Evolutionary conservation across 2,329 filamentous ascomycete genomes (phyloP).

Genomic region (Sarocladium strictum): DNA sequence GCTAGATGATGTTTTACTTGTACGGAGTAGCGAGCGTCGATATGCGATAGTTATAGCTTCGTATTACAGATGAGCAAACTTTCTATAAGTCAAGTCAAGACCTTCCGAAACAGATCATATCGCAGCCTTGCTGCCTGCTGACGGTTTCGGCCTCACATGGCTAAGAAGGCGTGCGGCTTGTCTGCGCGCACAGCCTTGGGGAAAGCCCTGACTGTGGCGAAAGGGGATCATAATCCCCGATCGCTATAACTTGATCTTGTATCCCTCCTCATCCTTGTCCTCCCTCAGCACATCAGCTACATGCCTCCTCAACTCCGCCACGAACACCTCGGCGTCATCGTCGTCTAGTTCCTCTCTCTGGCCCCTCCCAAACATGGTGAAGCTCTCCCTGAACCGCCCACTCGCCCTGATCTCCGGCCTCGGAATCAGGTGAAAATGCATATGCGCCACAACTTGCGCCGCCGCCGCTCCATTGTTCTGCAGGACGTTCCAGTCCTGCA

Average conservation of each 20-base stretch:
- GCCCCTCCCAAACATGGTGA: slow-evolving; percentile 78
- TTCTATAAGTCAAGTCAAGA: no score
- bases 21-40: not conserved
- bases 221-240: no score
- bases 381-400: slow-evolving; percentile 53
- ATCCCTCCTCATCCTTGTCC: slow-evolving; percentile 25
- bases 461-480: slow-evolving; percentile 91
- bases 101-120: no score
- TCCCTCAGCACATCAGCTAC: slow-evolving; percentile 42
- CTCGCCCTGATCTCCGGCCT: slow-evolving; percentile 61
- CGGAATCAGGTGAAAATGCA: slow-evolving; percentile 93
- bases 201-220: no score
- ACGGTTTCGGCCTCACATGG: not conserved
- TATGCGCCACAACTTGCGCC: slow-evolving; percentile 86
- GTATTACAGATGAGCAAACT: not conserved
- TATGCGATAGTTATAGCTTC: not conserved
- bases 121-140: no score
- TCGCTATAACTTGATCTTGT: slow-evolving; percentile 28
- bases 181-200: no score
- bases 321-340: slow-evolving; percentile 60
- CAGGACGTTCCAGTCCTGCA: slow-evolving; percentile 89
- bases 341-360: slow-evolving; percentile 70
- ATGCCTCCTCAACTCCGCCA: slow-evolving; percentile 44
- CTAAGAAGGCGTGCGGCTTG: no score
- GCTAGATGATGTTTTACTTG: slow-evolving; percentile 6